Conservation (phyloP, 1,284 basidiomycete genomes). For the Pyrrhoderma noxium region DNA sequence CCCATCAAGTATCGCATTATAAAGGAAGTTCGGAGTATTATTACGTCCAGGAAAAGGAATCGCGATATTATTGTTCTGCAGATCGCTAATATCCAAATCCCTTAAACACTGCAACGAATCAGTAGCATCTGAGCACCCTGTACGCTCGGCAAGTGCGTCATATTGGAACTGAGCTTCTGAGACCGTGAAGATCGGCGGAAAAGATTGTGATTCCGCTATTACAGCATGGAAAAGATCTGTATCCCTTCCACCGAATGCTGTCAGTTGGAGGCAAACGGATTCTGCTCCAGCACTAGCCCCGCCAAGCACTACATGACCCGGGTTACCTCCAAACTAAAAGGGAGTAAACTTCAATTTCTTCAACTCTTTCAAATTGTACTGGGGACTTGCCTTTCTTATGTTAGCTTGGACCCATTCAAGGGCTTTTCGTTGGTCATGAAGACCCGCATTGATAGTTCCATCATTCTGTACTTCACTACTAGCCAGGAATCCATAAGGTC, state of each 20-base stretch:
- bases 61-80: slow-evolving; percentile 19
- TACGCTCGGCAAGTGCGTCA: slow-evolving; percentile 18
- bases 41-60: slow-evolving; percentile 20
- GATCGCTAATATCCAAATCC: slow-evolving; percentile 14
- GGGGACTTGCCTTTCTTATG: slow-evolving; percentile 36
- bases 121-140: slow-evolving; percentile 16
- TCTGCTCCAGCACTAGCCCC: slow-evolving; percentile 57
- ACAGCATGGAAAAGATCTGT: slow-evolving; percentile 21
- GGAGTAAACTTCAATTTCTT: background rate
- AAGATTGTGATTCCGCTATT: slow-evolving; percentile 20
- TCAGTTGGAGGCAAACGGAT: slow-evolving; percentile 48
- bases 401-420: slow-evolving; percentile 49
- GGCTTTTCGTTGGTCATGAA: slow-evolving; percentile 47
- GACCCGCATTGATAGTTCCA: slow-evolving; percentile 35
- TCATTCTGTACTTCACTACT: slow-evolving; percentile 34
- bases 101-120: slow-evolving; percentile 20
- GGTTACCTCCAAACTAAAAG: slow-evolving; percentile 54
- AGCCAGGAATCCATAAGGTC: slow-evolving; percentile 37
- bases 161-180: slow-evolving; percentile 21
- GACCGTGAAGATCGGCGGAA: slow-evolving; percentile 19
- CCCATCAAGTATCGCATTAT: slow-evolving; percentile 20
- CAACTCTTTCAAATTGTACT: background rate
- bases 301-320: slow-evolving; percentile 47
- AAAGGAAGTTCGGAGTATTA: slow-evolving; percentile 17
- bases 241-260: slow-evolving; percentile 41